Conservation (phyloP, 1,284 basidiomycete species). For the Filobasidium uniguttulatum region DNA sequence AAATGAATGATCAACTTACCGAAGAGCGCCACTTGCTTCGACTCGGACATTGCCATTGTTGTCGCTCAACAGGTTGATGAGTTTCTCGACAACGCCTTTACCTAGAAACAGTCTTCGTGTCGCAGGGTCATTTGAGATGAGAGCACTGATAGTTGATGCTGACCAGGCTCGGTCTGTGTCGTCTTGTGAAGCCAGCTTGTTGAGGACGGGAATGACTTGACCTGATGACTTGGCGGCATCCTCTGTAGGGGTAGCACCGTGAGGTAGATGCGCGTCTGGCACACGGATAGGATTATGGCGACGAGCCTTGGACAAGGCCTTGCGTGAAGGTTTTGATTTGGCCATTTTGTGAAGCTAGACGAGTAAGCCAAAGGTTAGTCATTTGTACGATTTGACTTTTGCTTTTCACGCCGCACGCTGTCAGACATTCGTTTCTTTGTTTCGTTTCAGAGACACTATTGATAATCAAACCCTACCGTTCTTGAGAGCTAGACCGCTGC, state of each 20-base stretch:
- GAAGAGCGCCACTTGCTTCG: constrained; percentile 68
- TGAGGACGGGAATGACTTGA: not conserved
- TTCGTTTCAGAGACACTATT: not conserved
- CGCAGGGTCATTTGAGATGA: constrained; percentile 76
- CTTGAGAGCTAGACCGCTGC: not conserved
- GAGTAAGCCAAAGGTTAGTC: too few relatives aligned
- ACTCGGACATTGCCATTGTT: constrained; percentile 71
- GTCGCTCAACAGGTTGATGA: constrained; percentile 72
- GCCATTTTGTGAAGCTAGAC: not conserved
- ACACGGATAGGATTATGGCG: constrained; percentile 81
- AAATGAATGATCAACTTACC: constrained; percentile 40
- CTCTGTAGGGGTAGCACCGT: constrained; percentile 63
- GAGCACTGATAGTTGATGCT: constrained; percentile 75
- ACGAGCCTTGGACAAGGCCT: not conserved
- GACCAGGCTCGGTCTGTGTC: constrained; percentile 71
- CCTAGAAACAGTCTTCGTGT: constrained; percentile 75
- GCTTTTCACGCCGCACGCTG: too few relatives aligned
- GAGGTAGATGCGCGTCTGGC: constrained; percentile 72
- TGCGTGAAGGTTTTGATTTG: constrained; percentile 3
- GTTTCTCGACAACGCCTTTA: constrained; percentile 71
- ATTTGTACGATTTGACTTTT: too few relatives aligned
- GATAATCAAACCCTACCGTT: constrained; percentile 2
- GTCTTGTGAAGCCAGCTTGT: not conserved
- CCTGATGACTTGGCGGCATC: constrained; percentile 37
- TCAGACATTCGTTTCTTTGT: too few relatives aligned